Conservation (phyloP, 2,329 filamentous ascomycete genomes). For the Clathrospora elynae region DNA sequence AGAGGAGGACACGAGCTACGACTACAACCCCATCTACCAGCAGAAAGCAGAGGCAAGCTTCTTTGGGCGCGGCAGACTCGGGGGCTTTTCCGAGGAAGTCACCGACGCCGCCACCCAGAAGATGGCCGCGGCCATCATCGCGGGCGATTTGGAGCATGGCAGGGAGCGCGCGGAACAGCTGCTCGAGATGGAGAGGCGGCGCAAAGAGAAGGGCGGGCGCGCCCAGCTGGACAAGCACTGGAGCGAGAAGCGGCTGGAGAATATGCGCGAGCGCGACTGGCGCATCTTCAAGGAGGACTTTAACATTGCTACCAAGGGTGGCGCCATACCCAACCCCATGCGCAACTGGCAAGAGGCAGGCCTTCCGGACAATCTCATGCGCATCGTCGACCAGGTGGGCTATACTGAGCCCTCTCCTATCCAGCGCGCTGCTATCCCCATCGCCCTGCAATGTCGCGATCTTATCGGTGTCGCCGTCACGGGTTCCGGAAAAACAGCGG, state of each 20-base stretch:
- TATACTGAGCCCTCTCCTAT: conserved; percentile 92
- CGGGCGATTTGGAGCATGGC: conserved; percentile 77
- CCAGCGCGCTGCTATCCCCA: conserved; percentile 92
- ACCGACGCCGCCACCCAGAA: conserved; percentile 58
- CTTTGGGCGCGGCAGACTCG: conserved; percentile 70
- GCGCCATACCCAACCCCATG: conserved; percentile 92
- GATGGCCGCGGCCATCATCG: conserved; percentile 71
- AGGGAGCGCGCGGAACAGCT: conserved; percentile 76
- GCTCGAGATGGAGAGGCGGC: conserved; percentile 80
- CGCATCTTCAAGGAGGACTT: conserved; percentile 99
- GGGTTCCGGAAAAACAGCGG: conserved; percentile 96
- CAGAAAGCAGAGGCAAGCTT: conserved; percentile 69
- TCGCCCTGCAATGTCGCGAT: conserved; percentile 88
- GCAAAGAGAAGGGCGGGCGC: conserved; percentile 71
- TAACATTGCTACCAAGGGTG: conserved; percentile 93
- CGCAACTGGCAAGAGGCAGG: conserved; percentile 87
- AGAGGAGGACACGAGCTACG: conserved; percentile 86
- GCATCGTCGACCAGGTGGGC: conserved; percentile 82
- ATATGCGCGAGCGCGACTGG: conserved; percentile 98
- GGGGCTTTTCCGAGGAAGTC: conserved; percentile 67
- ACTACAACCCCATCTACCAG: conserved; percentile 82
- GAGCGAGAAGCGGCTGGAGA: conserved; percentile 87
- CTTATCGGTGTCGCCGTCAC: conserved; percentile 98
- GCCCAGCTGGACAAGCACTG: conserved; percentile 89
- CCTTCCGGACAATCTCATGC: conserved; percentile 75